A percentile compares a stretch with the other conserved stretches of the same genome.
Conservation (phyloP, 2,329 filamentous ascomycete genomes). For the Paecilomyces dactylethromorphus region DNA sequence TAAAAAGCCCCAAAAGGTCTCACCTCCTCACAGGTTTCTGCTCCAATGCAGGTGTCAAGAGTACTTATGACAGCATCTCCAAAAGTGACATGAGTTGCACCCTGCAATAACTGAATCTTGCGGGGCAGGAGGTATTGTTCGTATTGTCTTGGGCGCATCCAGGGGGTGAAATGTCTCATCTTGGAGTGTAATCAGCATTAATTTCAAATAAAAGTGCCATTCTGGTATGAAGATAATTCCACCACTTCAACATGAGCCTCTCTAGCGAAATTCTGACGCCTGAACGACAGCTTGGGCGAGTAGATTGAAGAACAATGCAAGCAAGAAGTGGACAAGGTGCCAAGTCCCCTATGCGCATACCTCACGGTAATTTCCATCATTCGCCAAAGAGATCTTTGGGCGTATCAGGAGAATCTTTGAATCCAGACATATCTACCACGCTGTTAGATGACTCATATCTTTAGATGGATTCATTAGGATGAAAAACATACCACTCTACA, state of each 20-base stretch:
- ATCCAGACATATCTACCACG: constrained; percentile 50
- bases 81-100: constrained; percentile 51
- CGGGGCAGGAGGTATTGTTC: constrained; percentile 59
- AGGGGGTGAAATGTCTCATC: constrained; percentile 56
- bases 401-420: constrained; percentile 60
- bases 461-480: neutral
- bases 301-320: neutral
- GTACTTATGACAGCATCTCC: constrained; percentile 60
- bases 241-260: too few relatives aligned
- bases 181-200: constrained; percentile 27
- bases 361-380: constrained; percentile 56
- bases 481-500: constrained; percentile 14
- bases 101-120: constrained; percentile 50
- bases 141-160: constrained; percentile 45
- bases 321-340: neutral
- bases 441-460: constrained; percentile 29
- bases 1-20: neutral
- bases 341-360: neutral
- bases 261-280: too few relatives aligned
- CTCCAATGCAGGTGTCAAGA: constrained; percentile 53
- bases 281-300: too few relatives aligned
- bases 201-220: neutral
- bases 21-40: constrained; percentile 9
- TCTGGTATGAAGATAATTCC: too few relatives aligned
- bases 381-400: constrained; percentile 62